These are phyloP conservation scores for Colletotrichum zoysiae DNA, from an alignment of 2,329 filamentous ascomycete species.

Conservation along the genomic window DNA sequence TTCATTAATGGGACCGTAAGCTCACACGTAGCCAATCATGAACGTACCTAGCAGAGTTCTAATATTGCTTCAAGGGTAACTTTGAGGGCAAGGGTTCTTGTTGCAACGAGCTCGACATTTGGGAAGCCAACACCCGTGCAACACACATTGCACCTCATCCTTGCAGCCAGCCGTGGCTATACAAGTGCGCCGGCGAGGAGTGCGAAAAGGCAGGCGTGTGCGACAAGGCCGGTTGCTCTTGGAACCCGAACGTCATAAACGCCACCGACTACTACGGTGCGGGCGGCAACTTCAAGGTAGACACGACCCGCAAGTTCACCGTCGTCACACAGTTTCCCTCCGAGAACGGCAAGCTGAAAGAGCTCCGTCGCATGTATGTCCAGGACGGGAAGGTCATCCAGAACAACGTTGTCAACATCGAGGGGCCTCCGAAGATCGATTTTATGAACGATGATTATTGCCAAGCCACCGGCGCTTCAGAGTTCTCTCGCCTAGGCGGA, in stretches of 20 bases:
- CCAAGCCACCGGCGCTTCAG: slow-evolving; percentile 43
- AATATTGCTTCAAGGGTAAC: slow-evolving; percentile 59
- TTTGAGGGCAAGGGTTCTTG: slow-evolving; percentile 70
- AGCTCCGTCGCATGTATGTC: slow-evolving; percentile 63
- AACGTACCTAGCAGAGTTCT: slow-evolving; percentile 43
- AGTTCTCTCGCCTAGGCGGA: slow-evolving; percentile 52
- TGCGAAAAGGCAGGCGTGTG: slow-evolving; percentile 51
- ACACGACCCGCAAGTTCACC: slow-evolving; percentile 46
- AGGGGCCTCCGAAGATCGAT: slow-evolving; percentile 45
- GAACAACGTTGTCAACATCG: slow-evolving; percentile 51
- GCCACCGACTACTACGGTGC: slow-evolving; percentile 44
- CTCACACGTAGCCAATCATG: slow-evolving; percentile 47
- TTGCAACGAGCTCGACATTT: slow-evolving; percentile 77
- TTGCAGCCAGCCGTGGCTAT: slow-evolving; percentile 60
- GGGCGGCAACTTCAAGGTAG: slow-evolving; percentile 43
- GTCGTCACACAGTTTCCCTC: slow-evolving; percentile 61
- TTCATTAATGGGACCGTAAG: slow-evolving; percentile 60
- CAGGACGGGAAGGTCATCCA: slow-evolving; percentile 60
- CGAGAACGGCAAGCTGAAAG: slow-evolving; percentile 51
- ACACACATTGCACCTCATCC: slow-evolving; percentile 70
- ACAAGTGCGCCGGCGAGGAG: slow-evolving; percentile 53
- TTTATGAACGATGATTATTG: slow-evolving; percentile 48
- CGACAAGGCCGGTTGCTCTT: slow-evolving; percentile 54
- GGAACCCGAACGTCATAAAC: slow-evolving; percentile 52
- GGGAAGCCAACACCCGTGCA: slow-evolving; percentile 72